Evolutionary conservation across 176 grass and related monocot species (phyloP), one percentile per base, ranked within the genome.

Genomic region (Olyra latifolia): DNA sequence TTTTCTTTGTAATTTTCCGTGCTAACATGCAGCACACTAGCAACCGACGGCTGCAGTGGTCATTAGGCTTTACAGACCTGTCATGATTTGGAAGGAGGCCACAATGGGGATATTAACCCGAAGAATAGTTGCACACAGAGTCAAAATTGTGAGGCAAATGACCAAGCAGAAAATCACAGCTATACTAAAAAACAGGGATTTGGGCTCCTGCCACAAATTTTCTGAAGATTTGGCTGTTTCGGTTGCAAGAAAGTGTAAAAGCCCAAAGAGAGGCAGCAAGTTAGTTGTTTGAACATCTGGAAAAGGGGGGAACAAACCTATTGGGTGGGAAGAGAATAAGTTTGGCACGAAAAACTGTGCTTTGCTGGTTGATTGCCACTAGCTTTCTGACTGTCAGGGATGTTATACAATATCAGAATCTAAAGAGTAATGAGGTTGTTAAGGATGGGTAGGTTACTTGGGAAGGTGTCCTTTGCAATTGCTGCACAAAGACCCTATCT

Each of bases 131-230:
- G 30, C 83, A 70, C 67, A n/a, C 70, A 84, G 44, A 38, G 69
- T 38, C 49, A 62, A 17, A 86, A 71, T 44, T 80, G 52, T 17
- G 9, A 64, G 40, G 62, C 69, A 76, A 71, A 12, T 69, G 71
- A 77, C 29, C 67, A 49, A 59, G 68, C 54, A 19, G 56, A 59
- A 54, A 78, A 11, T 74, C 74, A 79, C 96, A 78, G 92, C 88
- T 69, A 89, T 98, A 66, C 84, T 98, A 13, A 98, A 98, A 91
- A 93, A 95, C 44, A 98, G 92, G 78, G 92, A 98, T 82, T 88
- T 95, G 7, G 75, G 41, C 60, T 93, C 81, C 29, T 85, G 74
- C 53, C 82, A 87, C 59, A 93, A 89, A 78, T 91, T 93, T 77
- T 52, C 69, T 53, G 81, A 84, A 46, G 80, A 80, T 17, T 62